A percentile compares a stretch with the other conserved stretches of the same genome.
Conservation (phyloP, 495 filamentous ascomycete genomes). For the Darksidea phi region DNA sequence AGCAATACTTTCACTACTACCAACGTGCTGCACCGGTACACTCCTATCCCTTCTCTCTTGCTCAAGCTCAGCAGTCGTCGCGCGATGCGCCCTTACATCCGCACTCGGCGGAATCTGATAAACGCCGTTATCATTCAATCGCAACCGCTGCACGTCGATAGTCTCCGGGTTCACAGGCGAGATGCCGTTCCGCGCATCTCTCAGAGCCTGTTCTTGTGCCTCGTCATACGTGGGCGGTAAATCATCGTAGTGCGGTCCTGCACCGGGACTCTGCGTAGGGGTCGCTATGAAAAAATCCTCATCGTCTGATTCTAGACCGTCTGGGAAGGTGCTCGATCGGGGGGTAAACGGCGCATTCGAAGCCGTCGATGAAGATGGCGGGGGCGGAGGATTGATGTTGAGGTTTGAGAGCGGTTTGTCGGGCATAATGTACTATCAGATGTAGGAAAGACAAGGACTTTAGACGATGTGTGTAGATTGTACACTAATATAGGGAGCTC, state of each 20-base stretch:
- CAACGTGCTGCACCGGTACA: slow-evolving; percentile 21
- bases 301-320: slow-evolving; percentile 22
- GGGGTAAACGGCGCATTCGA: slow-evolving; percentile 27
- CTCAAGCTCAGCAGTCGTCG: not conserved
- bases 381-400: slow-evolving; percentile 10
- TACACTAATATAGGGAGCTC: not conserved
- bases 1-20: slow-evolving; percentile 10
- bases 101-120: not conserved
- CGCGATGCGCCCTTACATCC: not conserved
- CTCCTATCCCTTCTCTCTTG: slow-evolving; percentile 16
- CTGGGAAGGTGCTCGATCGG: slow-evolving; percentile 30
- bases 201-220: slow-evolving; percentile 29
- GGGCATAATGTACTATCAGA: slow-evolving; percentile 13
- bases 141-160: slow-evolving; percentile 26
- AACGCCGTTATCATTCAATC: slow-evolving; percentile 8
- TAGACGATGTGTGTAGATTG: too few relatives aligned
- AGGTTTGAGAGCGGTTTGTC: slow-evolving; percentile 11
- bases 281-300: slow-evolving; percentile 29
- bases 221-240: slow-evolving; percentile 35
- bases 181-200: slow-evolving; percentile 15
- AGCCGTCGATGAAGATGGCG: slow-evolving; percentile 7
- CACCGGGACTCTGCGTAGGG: slow-evolving; percentile 23
- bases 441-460: too few relatives aligned
- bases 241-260: slow-evolving; percentile 31
- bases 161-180: slow-evolving; percentile 14